These are phyloP conservation scores for Persicaria tinctoria DNA, from an alignment of 148 eudicot species.

Conservation along the genomic window DNA sequence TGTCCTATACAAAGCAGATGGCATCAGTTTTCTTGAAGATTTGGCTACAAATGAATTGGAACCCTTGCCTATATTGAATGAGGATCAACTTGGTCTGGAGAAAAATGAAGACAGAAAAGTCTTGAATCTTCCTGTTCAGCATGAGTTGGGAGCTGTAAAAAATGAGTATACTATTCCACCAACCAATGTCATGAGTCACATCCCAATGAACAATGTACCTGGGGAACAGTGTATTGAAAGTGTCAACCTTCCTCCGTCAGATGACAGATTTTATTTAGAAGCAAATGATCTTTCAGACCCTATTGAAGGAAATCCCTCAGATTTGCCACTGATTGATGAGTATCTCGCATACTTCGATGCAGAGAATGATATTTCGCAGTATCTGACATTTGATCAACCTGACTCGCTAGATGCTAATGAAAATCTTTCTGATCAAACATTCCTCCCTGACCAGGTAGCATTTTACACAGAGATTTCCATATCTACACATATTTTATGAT, in stretches of 20 bases:
- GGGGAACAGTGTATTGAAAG: slow-evolving; percentile 40
- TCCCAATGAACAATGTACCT: slow-evolving; percentile 37
- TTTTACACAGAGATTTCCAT: background rate
- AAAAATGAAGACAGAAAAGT: slow-evolving; percentile 29
- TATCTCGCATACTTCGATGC: slow-evolving; percentile 43
- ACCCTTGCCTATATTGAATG: slow-evolving; percentile 18
- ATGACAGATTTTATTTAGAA: slow-evolving; percentile 52
- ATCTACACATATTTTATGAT: background rate
- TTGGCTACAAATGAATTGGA: slow-evolving; percentile 24
- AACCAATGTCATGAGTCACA: slow-evolving; percentile 27
- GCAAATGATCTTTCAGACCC: slow-evolving; percentile 54
- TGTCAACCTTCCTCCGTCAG: slow-evolving; percentile 21
- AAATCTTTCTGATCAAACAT: slow-evolving; percentile 30
- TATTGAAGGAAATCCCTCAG: slow-evolving; percentile 28
- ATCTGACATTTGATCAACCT: slow-evolving; percentile 35
- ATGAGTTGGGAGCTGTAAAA: slow-evolving; percentile 32
- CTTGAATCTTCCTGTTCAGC: slow-evolving; percentile 37
- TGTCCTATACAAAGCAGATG: slow-evolving; percentile 32
- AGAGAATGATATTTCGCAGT: slow-evolving; percentile 35
- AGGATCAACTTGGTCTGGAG: slow-evolving; percentile 25
- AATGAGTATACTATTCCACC: slow-evolving; percentile 54
- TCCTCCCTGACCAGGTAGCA: slow-evolving; percentile 34
- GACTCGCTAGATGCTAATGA: slow-evolving; percentile 24
- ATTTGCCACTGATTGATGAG: slow-evolving; percentile 42
- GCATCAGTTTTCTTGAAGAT: slow-evolving; percentile 29